Evolutionary conservation across 176 grass and related monocot species (phyloP), one percentile per base, ranked within the genome.

Genomic region (Lolium rigidum): DNA sequence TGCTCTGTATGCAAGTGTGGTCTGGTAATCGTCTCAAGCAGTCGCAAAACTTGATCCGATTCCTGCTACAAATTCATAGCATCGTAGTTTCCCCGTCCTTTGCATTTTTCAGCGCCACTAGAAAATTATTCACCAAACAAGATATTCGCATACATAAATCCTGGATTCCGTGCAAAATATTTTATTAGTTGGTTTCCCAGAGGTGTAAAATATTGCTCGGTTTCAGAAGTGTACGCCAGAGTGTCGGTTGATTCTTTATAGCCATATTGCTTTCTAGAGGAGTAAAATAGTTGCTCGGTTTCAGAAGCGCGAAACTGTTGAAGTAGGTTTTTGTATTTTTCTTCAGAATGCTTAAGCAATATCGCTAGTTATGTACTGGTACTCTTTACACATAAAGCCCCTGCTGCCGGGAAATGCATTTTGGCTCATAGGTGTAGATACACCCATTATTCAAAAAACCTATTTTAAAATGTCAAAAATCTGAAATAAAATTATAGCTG

Each of bases 1-100:
- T 62, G 81, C 28, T 84, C 10, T 31, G 22, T 65, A 14, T 70
- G 74, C 75, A 72, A 70, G 43, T 20, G n/a, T 62, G 39, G 5
- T 41, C 39, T 41, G 6, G 2, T 41, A 41, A 41, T 41, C 39
- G 8, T 60, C 51, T 59, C 61, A 77, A 37, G 12, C 26, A 24
- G 17, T 24, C 15, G 59, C 9, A 9, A 76, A 52, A 12, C 15
- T 24, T 51, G 4, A 75, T 51, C 49, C 39, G 39, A 41, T 41
- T 41, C 22, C 3, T 52, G 47, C 28, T 51, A 10, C 72, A 75
- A 28, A 52, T 85, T 66, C 14, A 5, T 65, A 55, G 47, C 47
- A 55, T 21, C 2, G 4, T 25, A 5, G 1, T 52, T 9, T 52
- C 28, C 28, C 28, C 28, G 62, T 37, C 61, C 25, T n/a, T 49